phyloP scores from a whole-genome alignment of 2,329 filamentous ascomycete genomes.

The Cladosporium sp. region DNA sequence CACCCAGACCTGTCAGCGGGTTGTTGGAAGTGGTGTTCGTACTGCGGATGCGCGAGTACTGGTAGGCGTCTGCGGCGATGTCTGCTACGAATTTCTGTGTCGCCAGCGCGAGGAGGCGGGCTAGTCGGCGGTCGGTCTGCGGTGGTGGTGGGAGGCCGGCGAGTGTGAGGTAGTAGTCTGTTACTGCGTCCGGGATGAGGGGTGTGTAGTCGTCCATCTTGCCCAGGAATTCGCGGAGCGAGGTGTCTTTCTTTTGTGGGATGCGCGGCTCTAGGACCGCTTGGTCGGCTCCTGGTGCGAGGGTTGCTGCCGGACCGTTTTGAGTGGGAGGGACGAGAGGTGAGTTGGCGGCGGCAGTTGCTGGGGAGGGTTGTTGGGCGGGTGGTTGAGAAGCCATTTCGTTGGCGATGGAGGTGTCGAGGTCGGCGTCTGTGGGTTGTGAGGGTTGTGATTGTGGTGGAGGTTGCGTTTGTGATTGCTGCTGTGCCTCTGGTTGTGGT shows the following conservation, averaged over 20 bases:
- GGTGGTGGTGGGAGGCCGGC: slow-evolving; percentile 90
- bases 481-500: neutral
- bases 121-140: slow-evolving; percentile 82
- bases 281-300: slow-evolving; percentile 14
- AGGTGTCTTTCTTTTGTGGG: slow-evolving; percentile 84
- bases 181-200: slow-evolving; percentile 98
- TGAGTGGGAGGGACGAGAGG: slow-evolving; percentile 31
- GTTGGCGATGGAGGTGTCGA: slow-evolving; percentile 39
- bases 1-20: slow-evolving; percentile 81
- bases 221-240: slow-evolving; percentile 81
- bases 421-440: slow-evolving; percentile 28
- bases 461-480: slow-evolving; percentile 7
- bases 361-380: slow-evolving; percentile 41
- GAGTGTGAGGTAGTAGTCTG: slow-evolving; percentile 95
- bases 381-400: slow-evolving; percentile 31
- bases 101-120: slow-evolving; percentile 90
- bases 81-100: slow-evolving; percentile 99
- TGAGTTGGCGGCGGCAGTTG: slow-evolving; percentile 63
- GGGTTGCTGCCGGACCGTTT: slow-evolving; percentile 36
- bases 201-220: slow-evolving; percentile 99
- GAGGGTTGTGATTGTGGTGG: neutral
- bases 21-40: slow-evolving; percentile 88
- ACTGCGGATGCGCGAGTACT: slow-evolving; percentile 93
- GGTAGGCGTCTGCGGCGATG: slow-evolving; percentile 94
- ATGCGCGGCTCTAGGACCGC: slow-evolving; percentile 46